phyloP scores from a whole-genome alignment of 345 rosid species.

The Pelargonium nanum region DNA sequence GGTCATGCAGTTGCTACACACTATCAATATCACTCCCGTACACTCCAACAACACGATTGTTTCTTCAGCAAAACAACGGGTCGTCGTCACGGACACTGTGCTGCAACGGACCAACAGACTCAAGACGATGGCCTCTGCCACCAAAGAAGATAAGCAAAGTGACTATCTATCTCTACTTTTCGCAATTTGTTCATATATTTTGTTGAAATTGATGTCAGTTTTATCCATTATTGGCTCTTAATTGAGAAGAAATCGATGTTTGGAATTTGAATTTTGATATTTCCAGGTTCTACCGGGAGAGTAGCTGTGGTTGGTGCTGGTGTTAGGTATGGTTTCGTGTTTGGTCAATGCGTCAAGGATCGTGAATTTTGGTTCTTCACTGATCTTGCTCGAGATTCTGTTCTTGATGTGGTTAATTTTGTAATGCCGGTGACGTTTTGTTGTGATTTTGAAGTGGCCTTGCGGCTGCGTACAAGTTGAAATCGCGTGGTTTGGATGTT shows the following conservation, averaged over 20 bases:
- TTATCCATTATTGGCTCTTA: not conserved
- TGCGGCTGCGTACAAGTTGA: slow-evolving; percentile 88
- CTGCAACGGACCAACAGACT: not conserved
- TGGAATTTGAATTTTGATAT: not conserved
- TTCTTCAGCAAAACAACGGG: not conserved
- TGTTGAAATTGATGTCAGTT: not conserved
- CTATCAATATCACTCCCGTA: not conserved
- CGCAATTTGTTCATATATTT: not conserved
- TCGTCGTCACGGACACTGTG: not conserved
- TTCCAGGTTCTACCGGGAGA: slow-evolving; percentile 39
- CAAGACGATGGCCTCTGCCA: not conserved
- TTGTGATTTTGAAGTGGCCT: slow-evolving; percentile 47
- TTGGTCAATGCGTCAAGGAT: not conserved
- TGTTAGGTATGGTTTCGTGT: slow-evolving; percentile 39
- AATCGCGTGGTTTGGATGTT: slow-evolving; percentile 62
- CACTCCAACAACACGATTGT: not conserved
- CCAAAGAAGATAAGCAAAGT: not conserved
- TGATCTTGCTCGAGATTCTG: not conserved
- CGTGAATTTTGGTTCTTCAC: not conserved
- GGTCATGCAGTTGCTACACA: not conserved
- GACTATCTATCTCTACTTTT: not conserved
- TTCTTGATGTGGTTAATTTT: not conserved
- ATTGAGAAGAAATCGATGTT: not conserved
- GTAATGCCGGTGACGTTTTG: not conserved
- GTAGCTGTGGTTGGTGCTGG: slow-evolving; percentile 86